Evolutionary conservation across 2,329 filamentous ascomycete genomes (phyloP).

Genomic region (Penicillium olsonii): DNA sequence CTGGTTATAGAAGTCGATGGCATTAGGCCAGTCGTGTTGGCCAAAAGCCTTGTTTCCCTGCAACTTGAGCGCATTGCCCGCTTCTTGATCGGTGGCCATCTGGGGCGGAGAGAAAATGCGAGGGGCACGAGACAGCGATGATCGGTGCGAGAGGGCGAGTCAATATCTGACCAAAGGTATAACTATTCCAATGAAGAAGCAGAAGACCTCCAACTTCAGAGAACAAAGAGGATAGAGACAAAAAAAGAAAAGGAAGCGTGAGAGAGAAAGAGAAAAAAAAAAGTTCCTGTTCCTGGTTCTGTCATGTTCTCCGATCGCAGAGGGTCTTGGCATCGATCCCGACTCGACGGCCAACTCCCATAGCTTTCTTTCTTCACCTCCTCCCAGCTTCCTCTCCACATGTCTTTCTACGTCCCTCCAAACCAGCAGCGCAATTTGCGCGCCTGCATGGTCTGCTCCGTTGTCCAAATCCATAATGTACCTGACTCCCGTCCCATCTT

Average conservation of each 20-base stretch:
- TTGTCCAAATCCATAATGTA: slow-evolving; percentile 81
- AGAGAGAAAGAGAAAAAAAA: slow-evolving; percentile 8
- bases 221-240: slow-evolving; percentile 2
- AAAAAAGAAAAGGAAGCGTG: slow-evolving; percentile 3
- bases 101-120: slow-evolving; percentile 18
- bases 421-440: slow-evolving; percentile 82
- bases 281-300: slow-evolving; percentile 20
- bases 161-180: slow-evolving; percentile 8
- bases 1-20: slow-evolving; percentile 80
- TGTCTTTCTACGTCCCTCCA: slow-evolving; percentile 68
- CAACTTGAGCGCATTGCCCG: slow-evolving; percentile 83
- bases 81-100: slow-evolving; percentile 56
- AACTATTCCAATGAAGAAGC: neutral
- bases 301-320: slow-evolving; percentile 21
- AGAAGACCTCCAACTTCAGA: slow-evolving; percentile 2
- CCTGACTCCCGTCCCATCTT: slow-evolving; percentile 29
- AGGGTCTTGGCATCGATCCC: slow-evolving; percentile 36
- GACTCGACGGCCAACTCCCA: slow-evolving; percentile 22
- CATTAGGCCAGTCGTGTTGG: slow-evolving; percentile 79
- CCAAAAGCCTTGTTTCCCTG: slow-evolving; percentile 93
- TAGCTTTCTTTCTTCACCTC: slow-evolving; percentile 8
- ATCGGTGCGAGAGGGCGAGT: slow-evolving; percentile 16
- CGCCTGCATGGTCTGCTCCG: slow-evolving; percentile 98
- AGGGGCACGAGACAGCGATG: slow-evolving; percentile 30
- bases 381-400: slow-evolving; percentile 16